Evolutionary conservation across 2,329 filamentous ascomycete genomes (phyloP).

Genomic region (Chaetomium sp.): DNA sequence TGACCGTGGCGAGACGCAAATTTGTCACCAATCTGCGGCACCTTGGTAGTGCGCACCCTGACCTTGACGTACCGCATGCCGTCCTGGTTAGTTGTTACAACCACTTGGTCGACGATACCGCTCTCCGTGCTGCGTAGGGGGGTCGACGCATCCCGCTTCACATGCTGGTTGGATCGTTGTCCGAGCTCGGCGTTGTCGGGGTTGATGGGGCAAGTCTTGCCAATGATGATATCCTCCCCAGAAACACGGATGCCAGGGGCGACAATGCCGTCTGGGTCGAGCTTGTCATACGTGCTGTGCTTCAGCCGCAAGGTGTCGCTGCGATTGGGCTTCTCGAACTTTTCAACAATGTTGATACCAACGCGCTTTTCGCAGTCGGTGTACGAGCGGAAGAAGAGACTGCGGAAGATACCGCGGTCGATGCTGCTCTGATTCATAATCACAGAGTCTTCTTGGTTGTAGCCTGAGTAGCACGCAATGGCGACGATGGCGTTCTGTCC

Average conservation of each 20-base stretch:
- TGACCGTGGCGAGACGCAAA: constrained; percentile 99
- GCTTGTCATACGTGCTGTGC: constrained; percentile 93
- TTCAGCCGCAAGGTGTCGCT: constrained; percentile 86
- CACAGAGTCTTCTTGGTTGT: constrained; percentile 99
- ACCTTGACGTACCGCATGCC: constrained; percentile 96
- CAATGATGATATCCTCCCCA: constrained; percentile 98
- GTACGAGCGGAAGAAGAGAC: constrained; percentile 95
- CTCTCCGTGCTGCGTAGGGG: constrained; percentile 92
- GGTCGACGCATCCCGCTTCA: constrained; percentile 92
- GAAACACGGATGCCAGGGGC: constrained; percentile 90
- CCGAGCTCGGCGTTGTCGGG: constrained; percentile 90
- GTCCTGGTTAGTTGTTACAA: constrained; percentile 91
- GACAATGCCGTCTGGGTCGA: constrained; percentile 93
- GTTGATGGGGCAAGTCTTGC: constrained; percentile 92
- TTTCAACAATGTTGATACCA: constrained; percentile 84
- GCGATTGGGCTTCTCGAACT: constrained; percentile 91
- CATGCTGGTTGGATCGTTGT: constrained; percentile 81
- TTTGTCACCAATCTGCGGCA: constrained; percentile 98
- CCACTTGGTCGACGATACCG: constrained; percentile 89
- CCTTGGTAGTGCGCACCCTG: constrained; percentile 92
- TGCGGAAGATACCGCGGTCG: constrained; percentile 93
- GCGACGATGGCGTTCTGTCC: constrained; percentile 98
- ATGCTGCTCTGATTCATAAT: constrained; percentile 99
- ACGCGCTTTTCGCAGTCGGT: constrained; percentile 96
- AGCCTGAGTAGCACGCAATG: constrained; percentile 94